A percentile compares a stretch with the other conserved stretches of the same genome.
phyloP scores from a whole-genome alignment of 148 eudicot genomes.

The Persicaria maculosa region DNA sequence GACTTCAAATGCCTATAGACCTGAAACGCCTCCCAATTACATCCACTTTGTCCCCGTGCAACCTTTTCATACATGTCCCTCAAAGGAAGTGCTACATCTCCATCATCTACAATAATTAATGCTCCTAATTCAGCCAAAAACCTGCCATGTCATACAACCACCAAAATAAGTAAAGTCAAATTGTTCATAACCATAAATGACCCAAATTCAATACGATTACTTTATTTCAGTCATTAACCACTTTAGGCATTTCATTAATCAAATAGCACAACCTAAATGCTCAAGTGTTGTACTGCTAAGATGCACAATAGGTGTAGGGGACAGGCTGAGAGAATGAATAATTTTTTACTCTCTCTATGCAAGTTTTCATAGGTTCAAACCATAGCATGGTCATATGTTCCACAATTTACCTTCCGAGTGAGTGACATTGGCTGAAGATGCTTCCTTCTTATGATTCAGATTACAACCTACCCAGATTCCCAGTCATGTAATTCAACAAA shows the following conservation, averaged over 20 bases:
- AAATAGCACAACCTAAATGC: not conserved
- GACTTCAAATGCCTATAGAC: conserved; percentile 68
- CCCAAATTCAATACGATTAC: not conserved
- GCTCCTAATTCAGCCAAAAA: conserved; percentile 83
- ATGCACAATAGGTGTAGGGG: too few relatives aligned
- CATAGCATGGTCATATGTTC: not conserved
- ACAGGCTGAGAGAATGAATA: too few relatives aligned
- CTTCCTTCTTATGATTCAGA: not conserved
- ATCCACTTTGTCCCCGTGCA: conserved; percentile 42
- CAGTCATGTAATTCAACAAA: not conserved
- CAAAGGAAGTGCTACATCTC: conserved; percentile 32
- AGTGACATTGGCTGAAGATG: not conserved
- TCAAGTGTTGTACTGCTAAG: not conserved
- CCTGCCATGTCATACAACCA: conserved; percentile 28
- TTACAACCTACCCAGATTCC: not conserved
- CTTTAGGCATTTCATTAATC: not conserved
- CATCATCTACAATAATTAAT: conserved; percentile 39
- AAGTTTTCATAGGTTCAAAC: not conserved
- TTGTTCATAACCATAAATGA: not conserved
- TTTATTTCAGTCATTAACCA: not conserved
- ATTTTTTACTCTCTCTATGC: not conserved
- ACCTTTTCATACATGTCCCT: conserved; percentile 55
- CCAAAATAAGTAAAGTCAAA: conserved; percentile 1
- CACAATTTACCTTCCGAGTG: not conserved
- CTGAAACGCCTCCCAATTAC: conserved; percentile 75